Evolutionary conservation across 2,329 filamentous ascomycete species (phyloP).

Genomic region (Arthrobotrys conoides): DNA sequence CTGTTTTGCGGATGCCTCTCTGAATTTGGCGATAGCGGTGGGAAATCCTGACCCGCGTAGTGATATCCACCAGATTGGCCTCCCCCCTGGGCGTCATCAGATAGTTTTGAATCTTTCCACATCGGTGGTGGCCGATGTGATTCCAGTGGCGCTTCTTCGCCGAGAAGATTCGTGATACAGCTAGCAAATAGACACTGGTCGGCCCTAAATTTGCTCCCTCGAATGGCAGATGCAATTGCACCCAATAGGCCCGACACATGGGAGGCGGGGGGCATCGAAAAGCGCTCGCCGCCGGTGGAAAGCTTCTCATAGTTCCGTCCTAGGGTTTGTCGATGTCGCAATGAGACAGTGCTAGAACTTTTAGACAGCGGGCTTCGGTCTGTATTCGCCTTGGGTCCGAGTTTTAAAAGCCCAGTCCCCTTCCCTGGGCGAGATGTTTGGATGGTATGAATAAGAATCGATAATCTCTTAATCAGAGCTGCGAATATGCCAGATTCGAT

Average conservation of each 20-base stretch:
- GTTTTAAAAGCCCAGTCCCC: slow-evolving; percentile 40
- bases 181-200: slow-evolving; percentile 77
- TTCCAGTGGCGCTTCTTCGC: slow-evolving; percentile 49
- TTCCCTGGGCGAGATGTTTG: slow-evolving; percentile 38
- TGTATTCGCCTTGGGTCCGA: slow-evolving; percentile 70
- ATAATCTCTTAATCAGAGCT: slow-evolving; percentile 80
- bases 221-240: slow-evolving; percentile 81
- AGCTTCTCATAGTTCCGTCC: slow-evolving; percentile 62
- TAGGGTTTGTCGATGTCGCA: slow-evolving; percentile 72
- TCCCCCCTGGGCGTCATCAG: slow-evolving; percentile 34
- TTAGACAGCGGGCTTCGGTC: slow-evolving; percentile 70
- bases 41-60: slow-evolving; percentile 53
- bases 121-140: slow-evolving; percentile 23
- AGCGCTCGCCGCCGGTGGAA: slow-evolving; percentile 13
- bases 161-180: slow-evolving; percentile 54
- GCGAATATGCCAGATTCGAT: slow-evolving; percentile 82
- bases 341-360: slow-evolving; percentile 66
- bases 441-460: slow-evolving; percentile 76
- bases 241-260: slow-evolving; percentile 80
- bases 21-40: slow-evolving; percentile 47
- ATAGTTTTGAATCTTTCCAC: slow-evolving; percentile 45
- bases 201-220: slow-evolving; percentile 77
- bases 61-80: slow-evolving; percentile 34
- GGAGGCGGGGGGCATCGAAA: slow-evolving; percentile 72
- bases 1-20: slow-evolving; percentile 45